Base-by-base conservation (phyloP, 2,329 filamentous ascomycete species). In the Pseudogymnoascus sp. region DNA sequence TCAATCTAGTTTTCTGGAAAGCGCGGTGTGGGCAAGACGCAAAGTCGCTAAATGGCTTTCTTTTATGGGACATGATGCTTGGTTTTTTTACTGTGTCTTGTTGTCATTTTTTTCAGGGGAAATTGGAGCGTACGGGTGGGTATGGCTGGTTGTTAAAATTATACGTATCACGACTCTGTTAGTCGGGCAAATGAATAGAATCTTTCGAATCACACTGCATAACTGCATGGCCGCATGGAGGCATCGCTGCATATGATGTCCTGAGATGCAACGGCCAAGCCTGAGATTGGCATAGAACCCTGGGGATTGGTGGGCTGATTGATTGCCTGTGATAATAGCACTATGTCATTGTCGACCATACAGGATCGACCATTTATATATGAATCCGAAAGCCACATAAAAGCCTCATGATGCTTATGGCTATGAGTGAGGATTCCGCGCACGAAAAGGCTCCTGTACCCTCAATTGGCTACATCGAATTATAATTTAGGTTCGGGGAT, bases 11-110 rank as follows among this genome's bases (percentile, higher is more conserved):
- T 91, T 75, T 82, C 89, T 65, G 95, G 95, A 72, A 99, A 97
- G 83, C 89, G 95, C 76, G 88, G 90, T 67, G 93, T 96, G 74
- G 93, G 95, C 77, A 96, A 95, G 82, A 93, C 91, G 64, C 79
- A 84, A 72, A 85, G 87, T 69, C 85, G 87, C 75, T 90, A 81
- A 81, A 61, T 38, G 24, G 21, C 37, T 62, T 62, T 62, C 40
- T 47, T 40, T 42, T 61, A 42, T 61, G 59, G 21, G 33, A 40
- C 33, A 40, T 61, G 59, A 42, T 61, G 35, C 35, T 42, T 38
- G 59, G 59, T 61, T 53, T 29, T 61, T 33, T 38, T 61, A 38
- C 38, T 61, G 24, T 61, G 59, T 61, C 35, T 38, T 38, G 59
- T 53, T 60, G 59, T 38, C 59, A 26, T 61, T 61, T 38, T 61